These are phyloP conservation scores for Fistulifera pelliculosa DNA, from an alignment of 108 stramenopile species.

Conservation along the genomic window DNA sequence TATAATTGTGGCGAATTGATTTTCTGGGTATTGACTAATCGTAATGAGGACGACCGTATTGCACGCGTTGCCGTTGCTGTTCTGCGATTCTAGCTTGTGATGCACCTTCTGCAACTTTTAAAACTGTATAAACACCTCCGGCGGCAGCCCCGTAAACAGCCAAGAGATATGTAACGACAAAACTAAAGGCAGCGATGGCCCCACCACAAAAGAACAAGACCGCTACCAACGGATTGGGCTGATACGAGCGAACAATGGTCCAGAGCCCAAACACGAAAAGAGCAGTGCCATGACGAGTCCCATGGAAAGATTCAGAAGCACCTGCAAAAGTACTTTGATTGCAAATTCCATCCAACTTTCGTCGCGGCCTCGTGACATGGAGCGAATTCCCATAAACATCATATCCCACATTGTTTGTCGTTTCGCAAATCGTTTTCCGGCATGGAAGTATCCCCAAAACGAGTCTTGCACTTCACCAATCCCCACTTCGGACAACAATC, in stretches of 20 bases:
- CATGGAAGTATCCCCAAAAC: slow-evolving; percentile 80
- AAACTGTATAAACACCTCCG: slow-evolving; percentile 68
- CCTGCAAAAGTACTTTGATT: slow-evolving; percentile 46
- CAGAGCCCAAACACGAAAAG: slow-evolving; percentile 77
- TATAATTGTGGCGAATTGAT: no score
- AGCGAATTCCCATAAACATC: slow-evolving; percentile 76
- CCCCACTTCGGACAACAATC: slow-evolving; percentile 74
- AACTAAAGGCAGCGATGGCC: slow-evolving; percentile 71
- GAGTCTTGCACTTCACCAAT: slow-evolving; percentile 76
- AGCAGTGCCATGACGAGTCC: slow-evolving; percentile 75
- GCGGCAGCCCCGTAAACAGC: slow-evolving; percentile 77
- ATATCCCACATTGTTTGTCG: slow-evolving; percentile 86
- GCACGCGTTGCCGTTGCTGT: neutral
- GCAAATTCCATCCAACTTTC: slow-evolving; percentile 68
- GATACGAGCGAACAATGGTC: slow-evolving; percentile 68
- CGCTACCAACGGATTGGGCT: slow-evolving; percentile 68
- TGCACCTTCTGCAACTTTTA: slow-evolving; percentile 64
- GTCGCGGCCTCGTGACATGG: slow-evolving; percentile 49
- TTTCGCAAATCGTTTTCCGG: slow-evolving; percentile 79
- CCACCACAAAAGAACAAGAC: slow-evolving; percentile 69
- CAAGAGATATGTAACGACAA: slow-evolving; percentile 67
- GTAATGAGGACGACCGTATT: slow-evolving; percentile 2
- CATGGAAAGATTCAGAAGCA: slow-evolving; percentile 78
- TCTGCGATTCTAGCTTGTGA: neutral
- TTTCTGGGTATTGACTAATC: no score